Evolutionary conservation across 345 rosid species (phyloP).

Genomic region (Noccaea bulbosa): DNA sequence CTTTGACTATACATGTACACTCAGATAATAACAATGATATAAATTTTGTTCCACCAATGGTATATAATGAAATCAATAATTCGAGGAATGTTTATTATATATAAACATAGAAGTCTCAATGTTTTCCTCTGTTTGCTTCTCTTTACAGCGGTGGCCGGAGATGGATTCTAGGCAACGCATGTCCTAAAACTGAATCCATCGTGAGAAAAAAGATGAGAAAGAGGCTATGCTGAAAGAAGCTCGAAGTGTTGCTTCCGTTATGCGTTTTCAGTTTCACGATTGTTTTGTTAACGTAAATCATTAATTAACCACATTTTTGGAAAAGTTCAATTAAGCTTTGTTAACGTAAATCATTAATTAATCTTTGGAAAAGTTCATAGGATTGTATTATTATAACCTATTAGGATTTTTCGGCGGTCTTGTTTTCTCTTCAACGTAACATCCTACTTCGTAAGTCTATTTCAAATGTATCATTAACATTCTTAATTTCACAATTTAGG

Average conservation of each 20-base stretch:
- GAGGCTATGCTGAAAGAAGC: conserved; percentile 64
- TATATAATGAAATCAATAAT: background rate
- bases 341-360: too few species aligned
- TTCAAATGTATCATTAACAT: background rate
- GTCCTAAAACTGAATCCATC: conserved; percentile 67
- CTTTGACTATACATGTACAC: conserved; percentile 7
- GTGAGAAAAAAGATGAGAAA: conserved; percentile 61
- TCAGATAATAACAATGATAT: too few species aligned
- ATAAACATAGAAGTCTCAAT: conserved; percentile 5
- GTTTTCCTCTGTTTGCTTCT: conserved; percentile 29
- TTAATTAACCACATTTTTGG: background rate
- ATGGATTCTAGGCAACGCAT: conserved; percentile 57
- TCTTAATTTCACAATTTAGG: too few species aligned
- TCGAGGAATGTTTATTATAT: background rate
- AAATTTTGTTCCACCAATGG: background rate
- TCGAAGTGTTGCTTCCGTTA: conserved; percentile 77
- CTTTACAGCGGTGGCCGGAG: conserved; percentile 32
- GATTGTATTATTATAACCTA: too few species aligned
- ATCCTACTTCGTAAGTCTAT: conserved; percentile 49
- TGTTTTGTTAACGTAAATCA: conserved; percentile 74
- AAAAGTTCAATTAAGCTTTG: too few species aligned
- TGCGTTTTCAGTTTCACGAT: conserved; percentile 95
- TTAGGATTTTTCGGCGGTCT: conserved; percentile 54
- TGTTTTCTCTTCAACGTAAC: conserved; percentile 53
- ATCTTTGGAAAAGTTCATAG: too few species aligned